phyloP scores from a whole-genome alignment of 176 grass and related monocot species.

The Aegilops bicornis region DNA sequence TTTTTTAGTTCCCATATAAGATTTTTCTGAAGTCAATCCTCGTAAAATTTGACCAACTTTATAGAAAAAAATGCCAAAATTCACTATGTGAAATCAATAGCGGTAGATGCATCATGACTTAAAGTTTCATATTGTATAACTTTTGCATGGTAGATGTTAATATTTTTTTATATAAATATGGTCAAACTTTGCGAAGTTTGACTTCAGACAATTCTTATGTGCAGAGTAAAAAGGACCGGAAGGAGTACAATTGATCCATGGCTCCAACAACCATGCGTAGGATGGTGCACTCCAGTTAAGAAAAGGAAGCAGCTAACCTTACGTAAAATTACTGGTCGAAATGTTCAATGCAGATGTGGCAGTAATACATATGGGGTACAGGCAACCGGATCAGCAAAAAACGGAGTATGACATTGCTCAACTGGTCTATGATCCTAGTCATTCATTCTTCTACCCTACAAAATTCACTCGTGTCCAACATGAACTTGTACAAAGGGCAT shows the following conservation, averaged over 20 bases:
- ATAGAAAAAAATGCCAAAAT: too few species aligned
- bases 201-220: too few species aligned
- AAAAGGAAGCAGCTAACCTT: background rate
- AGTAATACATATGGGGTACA: background rate
- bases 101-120: too few species aligned
- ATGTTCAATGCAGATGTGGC: background rate
- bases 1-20: too few species aligned
- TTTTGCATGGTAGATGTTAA: too few species aligned
- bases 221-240: too few species aligned
- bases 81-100: too few species aligned
- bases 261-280: slow-evolving; percentile 7
- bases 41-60: too few species aligned
- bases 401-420: background rate
- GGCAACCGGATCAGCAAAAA: background rate
- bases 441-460: slow-evolving; percentile 25
- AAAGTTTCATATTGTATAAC: too few species aligned
- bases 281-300: background rate
- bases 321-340: background rate
- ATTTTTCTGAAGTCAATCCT: too few species aligned
- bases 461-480: slow-evolving; percentile 2
- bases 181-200: too few species aligned
- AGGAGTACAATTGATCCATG: background rate
- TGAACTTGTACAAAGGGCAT: background rate
- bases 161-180: too few species aligned
- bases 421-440: background rate